phyloP scores from a whole-genome alignment of 345 rosid genomes.

The Linum trigynum region DNA sequence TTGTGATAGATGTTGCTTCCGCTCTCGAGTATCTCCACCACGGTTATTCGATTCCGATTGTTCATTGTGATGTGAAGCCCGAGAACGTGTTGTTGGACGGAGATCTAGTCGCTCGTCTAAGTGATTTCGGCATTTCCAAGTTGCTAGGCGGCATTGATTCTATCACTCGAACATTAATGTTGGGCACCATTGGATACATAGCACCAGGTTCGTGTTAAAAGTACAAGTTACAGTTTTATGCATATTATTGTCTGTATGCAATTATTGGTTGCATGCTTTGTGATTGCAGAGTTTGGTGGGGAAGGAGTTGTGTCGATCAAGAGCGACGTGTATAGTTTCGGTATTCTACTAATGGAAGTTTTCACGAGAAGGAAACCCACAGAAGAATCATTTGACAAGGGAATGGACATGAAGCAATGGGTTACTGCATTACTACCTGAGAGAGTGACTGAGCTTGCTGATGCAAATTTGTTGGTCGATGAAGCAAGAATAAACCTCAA shows the following conservation, averaged over 20 bases:
- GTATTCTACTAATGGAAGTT: slow-evolving; percentile 11
- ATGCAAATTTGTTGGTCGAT: slow-evolving; percentile 3
- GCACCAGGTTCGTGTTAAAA: slow-evolving; percentile 13
- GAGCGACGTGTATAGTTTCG: slow-evolving; percentile 13
- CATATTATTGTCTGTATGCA: no score
- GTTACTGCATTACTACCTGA: not conserved
- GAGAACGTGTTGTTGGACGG: not conserved
- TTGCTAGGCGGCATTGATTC: not conserved
- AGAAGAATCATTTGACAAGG: slow-evolving; percentile 10
- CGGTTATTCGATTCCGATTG: not conserved
- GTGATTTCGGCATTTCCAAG: no score
- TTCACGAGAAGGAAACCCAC: slow-evolving; percentile 12
- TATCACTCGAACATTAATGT: slow-evolving; percentile 3
- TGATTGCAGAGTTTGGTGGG: slow-evolving; percentile 11
- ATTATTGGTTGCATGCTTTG: no score
- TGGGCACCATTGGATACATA: slow-evolving; percentile 13
- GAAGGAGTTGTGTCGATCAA: slow-evolving; percentile 6
- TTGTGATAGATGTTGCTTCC: no score
- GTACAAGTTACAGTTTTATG: not conserved
- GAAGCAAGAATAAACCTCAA: not conserved
- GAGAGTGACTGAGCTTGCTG: slow-evolving; percentile 1
- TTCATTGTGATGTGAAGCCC: slow-evolving; percentile 18
- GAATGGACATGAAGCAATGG: not conserved
- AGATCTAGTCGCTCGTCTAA: no score
- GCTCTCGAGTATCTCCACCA: no score